phyloP scores from a whole-genome alignment of 306 rosid genomes.

The Hippophae rhamnoides region DNA sequence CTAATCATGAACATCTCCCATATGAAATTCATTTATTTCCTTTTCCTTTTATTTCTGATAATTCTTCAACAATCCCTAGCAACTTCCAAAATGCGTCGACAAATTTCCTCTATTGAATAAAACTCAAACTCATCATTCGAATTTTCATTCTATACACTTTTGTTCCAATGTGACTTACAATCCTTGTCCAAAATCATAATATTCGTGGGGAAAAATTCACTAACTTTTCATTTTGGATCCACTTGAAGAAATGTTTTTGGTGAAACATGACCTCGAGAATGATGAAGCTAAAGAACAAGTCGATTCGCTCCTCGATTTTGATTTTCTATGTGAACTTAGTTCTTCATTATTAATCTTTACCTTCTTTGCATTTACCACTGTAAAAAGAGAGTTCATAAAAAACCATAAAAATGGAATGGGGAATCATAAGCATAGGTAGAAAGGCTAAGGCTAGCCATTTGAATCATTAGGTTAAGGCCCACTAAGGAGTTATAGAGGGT shows the following conservation, averaged over 20 bases:
- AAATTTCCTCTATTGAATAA: conserved; percentile 41
- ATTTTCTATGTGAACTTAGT: conserved; percentile 13
- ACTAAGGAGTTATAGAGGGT: too few relatives aligned
- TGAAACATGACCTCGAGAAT: conserved; percentile 82
- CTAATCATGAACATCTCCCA: conserved; percentile 19
- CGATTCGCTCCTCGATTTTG: conserved; percentile 28
- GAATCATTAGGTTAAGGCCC: too few relatives aligned
- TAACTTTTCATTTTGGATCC: conserved; percentile 29
- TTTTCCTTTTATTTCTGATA: conserved; percentile 35
- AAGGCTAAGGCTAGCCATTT: too few relatives aligned
- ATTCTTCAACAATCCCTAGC: conserved; percentile 52
- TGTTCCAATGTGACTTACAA: conserved; percentile 72
- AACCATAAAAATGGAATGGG: too few relatives aligned
- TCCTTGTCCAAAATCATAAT: conserved; percentile 68
- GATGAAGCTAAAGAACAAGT: conserved; percentile 84
- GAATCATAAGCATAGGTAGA: too few relatives aligned
- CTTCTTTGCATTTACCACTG: conserved; percentile 48
- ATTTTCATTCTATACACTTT: conserved; percentile 26
- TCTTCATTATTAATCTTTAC: conserved; percentile 26
- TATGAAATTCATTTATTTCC: conserved; percentile 19
- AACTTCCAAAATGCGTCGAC: conserved; percentile 42
- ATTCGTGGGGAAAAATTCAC: conserved; percentile 75
- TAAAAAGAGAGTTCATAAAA: conserved; percentile 83
- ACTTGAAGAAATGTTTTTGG: conserved; percentile 69
- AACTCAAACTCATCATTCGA: conserved; percentile 13